Evolutionary conservation across 495 filamentous ascomycete genomes (phyloP).

Genomic region (Cladorrhinum samala): DNA sequence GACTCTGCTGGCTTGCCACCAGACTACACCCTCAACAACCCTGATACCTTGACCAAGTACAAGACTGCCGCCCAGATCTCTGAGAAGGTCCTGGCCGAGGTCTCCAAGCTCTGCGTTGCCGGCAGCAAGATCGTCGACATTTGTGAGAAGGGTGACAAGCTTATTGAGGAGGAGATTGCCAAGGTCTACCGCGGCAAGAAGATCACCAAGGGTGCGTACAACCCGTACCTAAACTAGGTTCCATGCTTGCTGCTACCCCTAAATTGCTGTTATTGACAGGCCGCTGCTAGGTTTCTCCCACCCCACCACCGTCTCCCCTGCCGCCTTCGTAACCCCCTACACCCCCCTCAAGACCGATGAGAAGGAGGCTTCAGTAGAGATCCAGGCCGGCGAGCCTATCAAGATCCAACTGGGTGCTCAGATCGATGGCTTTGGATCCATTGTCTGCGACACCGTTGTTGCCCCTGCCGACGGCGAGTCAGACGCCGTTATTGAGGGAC

Average conservation of each 20-base stretch:
- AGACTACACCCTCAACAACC: conserved; percentile 96
- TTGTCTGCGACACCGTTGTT: conserved; percentile 89
- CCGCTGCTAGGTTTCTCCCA: conserved; percentile 65
- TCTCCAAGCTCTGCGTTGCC: conserved; percentile 72
- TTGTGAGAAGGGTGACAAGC: conserved; percentile 91
- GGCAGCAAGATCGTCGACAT: conserved; percentile 86
- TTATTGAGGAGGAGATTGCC: conserved; percentile 83
- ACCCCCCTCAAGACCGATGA: conserved; percentile 81
- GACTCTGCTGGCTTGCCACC: neutral
- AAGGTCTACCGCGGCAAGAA: conserved; percentile 99
- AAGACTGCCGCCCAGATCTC: conserved; percentile 93
- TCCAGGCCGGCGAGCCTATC: conserved; percentile 78
- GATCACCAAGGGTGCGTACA: conserved; percentile 69
- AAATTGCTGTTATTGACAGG: conserved; percentile 2
- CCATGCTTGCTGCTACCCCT: neutral
- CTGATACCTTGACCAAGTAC: conserved; percentile 97
- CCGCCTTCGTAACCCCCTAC: conserved; percentile 92
- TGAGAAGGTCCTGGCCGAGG: conserved; percentile 85
- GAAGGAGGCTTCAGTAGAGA: conserved; percentile 68
- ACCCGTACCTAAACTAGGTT: neutral
- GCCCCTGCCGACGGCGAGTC: conserved; percentile 53
- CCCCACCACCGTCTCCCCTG: conserved; percentile 92
- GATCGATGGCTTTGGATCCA: conserved; percentile 94
- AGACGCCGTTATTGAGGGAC: conserved; percentile 57
- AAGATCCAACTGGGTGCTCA: conserved; percentile 98